Evolutionary conservation across 768 basidiomycete genomes (phyloP), one percentile per base, ranked within the genome.

Genomic region (Naematelia aurantialba): DNA sequence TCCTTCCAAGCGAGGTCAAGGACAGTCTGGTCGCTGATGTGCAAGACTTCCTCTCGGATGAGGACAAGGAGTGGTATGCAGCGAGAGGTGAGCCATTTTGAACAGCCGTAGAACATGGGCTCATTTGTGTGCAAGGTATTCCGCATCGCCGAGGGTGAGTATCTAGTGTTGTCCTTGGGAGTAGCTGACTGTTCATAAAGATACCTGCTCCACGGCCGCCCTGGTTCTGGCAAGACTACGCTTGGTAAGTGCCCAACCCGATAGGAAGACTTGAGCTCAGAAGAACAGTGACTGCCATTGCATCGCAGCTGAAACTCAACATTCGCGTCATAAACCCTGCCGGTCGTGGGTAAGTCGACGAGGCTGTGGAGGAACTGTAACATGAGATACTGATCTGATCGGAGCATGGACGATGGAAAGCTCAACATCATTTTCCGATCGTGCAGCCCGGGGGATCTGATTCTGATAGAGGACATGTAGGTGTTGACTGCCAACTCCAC

Each of bases 281-380:
- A 17, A 39, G 34, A 8, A 39, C 8, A 39, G 34, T 50, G 67
- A 89, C 91, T 63, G 84, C 90, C 13, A 84, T 92, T 26, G 91
- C 91, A 5, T 91, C 91, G 47, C 87, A 89, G 72, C 82, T 96
- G 61, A 85, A 86, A 80, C 85, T 96, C 46, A 89, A 92, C 80
- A 89, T 96, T 68, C 93, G 92, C 72, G 89, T 91, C 56, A 85
- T 93, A 50, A 73, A 67, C 56, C 68, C 70, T 13, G 63, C 65
- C 45, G 60, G 60, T 50, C 50, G 60, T 55, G 70, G 74, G 74
- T 76, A 42, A 58, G 67, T 51, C 13, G n/a, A n/a, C n/a, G n/a
- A n/a, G n/a, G n/a, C n/a, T n/a, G n/a, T n/a, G n/a, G n/a, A n/a
- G n/a, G n/a, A n/a, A n/a, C n/a, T n/a, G n/a, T n/a, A n/a, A n/a